Conservation (phyloP, 345 rosid genomes). For the Erucastrum elatum region DNA sequence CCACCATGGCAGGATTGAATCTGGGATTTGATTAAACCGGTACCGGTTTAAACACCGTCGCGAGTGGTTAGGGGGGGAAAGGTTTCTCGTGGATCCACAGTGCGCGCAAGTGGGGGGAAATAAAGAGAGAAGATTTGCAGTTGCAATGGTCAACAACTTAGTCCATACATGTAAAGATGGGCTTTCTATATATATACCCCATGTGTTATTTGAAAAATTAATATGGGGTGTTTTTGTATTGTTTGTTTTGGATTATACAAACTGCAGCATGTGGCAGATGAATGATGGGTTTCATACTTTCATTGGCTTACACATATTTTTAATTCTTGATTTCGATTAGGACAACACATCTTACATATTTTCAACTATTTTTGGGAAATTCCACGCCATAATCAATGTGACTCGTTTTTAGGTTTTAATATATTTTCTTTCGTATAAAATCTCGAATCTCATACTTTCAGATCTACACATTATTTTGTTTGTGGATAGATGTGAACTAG, state of each 20-base stretch:
- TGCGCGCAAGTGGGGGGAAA: not conserved
- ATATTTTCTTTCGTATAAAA: not conserved
- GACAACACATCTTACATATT: not conserved
- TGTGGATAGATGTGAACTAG: too few relatives aligned
- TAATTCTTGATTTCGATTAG: not conserved
- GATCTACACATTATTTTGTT: too few relatives aligned
- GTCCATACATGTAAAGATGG: constrained; percentile 8
- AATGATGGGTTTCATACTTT: not conserved
- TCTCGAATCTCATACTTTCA: too few relatives aligned
- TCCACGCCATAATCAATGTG: not conserved
- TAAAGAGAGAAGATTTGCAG: not conserved
- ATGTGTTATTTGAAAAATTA: not conserved
- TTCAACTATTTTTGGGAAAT: not conserved
- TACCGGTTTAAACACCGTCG: constrained; percentile 1
- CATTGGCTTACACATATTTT: not conserved
- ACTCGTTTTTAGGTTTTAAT: not conserved
- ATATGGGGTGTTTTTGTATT: not conserved
- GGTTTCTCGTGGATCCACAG: constrained; percentile 4
- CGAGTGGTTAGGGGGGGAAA: not conserved
- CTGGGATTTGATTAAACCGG: constrained; percentile 26
- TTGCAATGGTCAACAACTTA: constrained; percentile 23
- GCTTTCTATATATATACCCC: not conserved
- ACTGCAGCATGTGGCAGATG: not conserved
- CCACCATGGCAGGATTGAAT: constrained; percentile 41
- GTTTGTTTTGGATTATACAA: not conserved